Evolutionary conservation across 345 rosid species (phyloP).

Genomic region (Arabidopsis thaliana): DNA sequence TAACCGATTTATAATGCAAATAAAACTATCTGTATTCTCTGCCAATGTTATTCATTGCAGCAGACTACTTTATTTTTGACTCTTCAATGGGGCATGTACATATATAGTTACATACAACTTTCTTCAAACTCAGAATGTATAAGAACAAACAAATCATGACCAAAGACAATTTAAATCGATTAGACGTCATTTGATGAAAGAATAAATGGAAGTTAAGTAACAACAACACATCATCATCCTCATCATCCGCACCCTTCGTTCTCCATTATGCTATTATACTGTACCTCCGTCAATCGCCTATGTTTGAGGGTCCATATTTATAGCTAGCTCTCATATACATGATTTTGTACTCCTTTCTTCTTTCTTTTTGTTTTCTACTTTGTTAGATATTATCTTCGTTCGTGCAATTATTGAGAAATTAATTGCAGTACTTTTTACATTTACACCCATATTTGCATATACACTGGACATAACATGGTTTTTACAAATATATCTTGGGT

Average conservation of each 20-base stretch:
- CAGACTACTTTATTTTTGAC: background rate
- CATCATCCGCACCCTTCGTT: conserved; percentile 8
- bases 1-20: conserved; percentile 1
- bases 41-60: background rate
- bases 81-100: conserved; percentile 19
- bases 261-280: background rate
- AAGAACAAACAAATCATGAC: too few species aligned
- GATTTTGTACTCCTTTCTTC: background rate
- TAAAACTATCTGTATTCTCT: conserved; percentile 8
- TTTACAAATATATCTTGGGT: background rate
- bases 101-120: conserved; percentile 15
- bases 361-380: background rate
- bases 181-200: conserved; percentile 2
- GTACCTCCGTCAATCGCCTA: conserved; percentile 1
- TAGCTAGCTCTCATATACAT: background rate
- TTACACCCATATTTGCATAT: too few species aligned
- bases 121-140: background rate
- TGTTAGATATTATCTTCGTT: conserved; percentile 1
- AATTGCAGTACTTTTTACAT: too few species aligned
- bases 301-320: conserved; percentile 1
- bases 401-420: background rate
- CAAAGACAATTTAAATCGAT: background rate
- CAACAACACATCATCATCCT: background rate
- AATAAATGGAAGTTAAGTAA: background rate
- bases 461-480: too few species aligned